phyloP scores from a whole-genome alignment of 805 yeast genomes.

The Wickerhamiella domercqiae region DNA sequence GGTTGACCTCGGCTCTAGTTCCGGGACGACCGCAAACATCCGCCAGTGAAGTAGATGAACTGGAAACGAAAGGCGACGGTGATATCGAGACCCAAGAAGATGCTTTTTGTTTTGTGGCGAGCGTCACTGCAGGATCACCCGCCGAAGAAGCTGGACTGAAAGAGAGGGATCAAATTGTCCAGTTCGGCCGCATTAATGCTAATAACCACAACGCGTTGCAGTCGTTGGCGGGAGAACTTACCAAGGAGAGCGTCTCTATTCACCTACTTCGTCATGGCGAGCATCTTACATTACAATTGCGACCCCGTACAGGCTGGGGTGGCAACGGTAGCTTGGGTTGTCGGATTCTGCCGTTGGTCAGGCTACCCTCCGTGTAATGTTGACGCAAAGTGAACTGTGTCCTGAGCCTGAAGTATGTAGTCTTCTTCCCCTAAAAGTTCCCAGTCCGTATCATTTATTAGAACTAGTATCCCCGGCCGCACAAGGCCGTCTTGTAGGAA shows the following conservation, averaged over 20 bases:
- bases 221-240: constrained; percentile 4
- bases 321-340: constrained; percentile 9
- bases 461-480: constrained; percentile 83
- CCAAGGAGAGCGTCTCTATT: neutral
- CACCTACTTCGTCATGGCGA: neutral
- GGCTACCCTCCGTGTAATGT: constrained; percentile 93
- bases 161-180: constrained; percentile 38
- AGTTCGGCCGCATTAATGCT: constrained; percentile 40
- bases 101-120: constrained; percentile 27
- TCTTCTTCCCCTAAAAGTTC: constrained; percentile 82
- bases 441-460: constrained; percentile 94
- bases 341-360: constrained; percentile 11
- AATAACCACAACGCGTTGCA: constrained; percentile 38
- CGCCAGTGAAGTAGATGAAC: neutral
- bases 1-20: constrained; percentile 29
- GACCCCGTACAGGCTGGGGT: neutral
- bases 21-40: neutral
- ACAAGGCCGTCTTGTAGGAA: constrained; percentile 70
- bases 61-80: constrained; percentile 5
- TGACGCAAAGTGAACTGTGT: constrained; percentile 72
- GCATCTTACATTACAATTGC: constrained; percentile 4
- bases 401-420: constrained; percentile 61
- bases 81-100: constrained; percentile 1
- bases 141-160: constrained; percentile 40
- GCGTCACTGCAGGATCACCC: constrained; percentile 41